Conservation (phyloP, 1,139 yeast genomes). For the Hemisphaericaspora xylofermentans region DNA sequence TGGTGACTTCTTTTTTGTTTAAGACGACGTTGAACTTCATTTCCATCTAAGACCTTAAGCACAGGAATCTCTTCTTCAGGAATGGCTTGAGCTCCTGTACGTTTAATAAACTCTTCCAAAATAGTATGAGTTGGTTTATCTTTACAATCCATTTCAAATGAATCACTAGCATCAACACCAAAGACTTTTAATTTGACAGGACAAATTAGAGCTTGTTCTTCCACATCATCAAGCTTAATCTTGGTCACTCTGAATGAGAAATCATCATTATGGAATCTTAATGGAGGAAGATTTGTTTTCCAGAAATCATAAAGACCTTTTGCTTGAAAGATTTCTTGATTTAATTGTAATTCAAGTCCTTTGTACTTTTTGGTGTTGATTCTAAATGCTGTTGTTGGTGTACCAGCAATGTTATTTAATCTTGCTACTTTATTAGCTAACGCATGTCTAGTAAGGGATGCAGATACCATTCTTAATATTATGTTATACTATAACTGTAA, state of each 20-base stretch:
- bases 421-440: neutral
- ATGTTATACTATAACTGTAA: too few species aligned
- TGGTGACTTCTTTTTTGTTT: neutral
- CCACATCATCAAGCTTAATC: conserved; percentile 42
- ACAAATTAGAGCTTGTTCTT: conserved; percentile 35
- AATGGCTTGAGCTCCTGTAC: conserved; percentile 32
- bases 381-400: conserved; percentile 32
- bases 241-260: conserved; percentile 62
- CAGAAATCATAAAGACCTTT: conserved; percentile 56
- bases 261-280: conserved; percentile 79
- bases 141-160: conserved; percentile 33
- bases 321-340: conserved; percentile 28
- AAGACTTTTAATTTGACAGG: conserved; percentile 47
- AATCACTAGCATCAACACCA: conserved; percentile 17
- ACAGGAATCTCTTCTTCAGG: conserved; percentile 29
- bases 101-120: conserved; percentile 29
- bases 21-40: neutral
- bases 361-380: conserved; percentile 25
- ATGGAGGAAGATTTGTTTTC: conserved; percentile 70
- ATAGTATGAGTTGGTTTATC: conserved; percentile 26
- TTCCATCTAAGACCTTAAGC: neutral
- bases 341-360: conserved; percentile 32
- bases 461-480: neutral
- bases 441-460: neutral
- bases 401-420: conserved; percentile 16